Conservation (phyloP, 306 rosid species). For the Cotoneaster glaucophyllus region DNA sequence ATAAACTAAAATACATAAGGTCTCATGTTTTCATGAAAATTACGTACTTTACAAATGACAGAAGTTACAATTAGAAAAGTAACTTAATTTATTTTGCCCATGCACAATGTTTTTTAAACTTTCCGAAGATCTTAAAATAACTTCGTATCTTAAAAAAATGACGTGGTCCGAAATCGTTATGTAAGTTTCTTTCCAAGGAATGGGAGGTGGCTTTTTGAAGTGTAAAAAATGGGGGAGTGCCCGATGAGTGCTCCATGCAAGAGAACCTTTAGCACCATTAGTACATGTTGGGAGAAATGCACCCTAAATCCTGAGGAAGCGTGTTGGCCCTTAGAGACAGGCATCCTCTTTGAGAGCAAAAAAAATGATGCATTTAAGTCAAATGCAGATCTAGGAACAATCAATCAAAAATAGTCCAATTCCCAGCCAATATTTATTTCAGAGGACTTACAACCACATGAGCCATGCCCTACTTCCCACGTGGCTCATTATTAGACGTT, state of each 20-base stretch:
- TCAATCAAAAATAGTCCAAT: conserved; percentile 37
- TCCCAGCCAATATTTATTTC: conserved; percentile 10
- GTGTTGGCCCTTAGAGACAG: conserved; percentile 42
- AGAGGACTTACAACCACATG: neutral
- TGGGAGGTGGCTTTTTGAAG: neutral
- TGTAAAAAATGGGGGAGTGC: neutral
- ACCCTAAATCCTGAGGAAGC: conserved; percentile 40
- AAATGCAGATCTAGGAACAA: conserved; percentile 53
- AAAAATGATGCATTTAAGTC: conserved; percentile 45
- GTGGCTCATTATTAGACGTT: conserved; percentile 1
- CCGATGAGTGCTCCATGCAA: neutral
- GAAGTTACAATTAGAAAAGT: too few relatives aligned
- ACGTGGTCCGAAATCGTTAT: neutral
- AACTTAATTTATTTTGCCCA: neutral
- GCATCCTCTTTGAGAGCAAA: conserved; percentile 31
- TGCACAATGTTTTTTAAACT: neutral
- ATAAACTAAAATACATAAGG: too few relatives aligned
- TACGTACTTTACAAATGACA: too few relatives aligned
- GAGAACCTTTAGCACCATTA: conserved; percentile 3
- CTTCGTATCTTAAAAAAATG: neutral
- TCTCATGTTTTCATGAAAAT: too few relatives aligned
- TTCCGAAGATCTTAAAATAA: neutral
- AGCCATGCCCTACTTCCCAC: neutral
- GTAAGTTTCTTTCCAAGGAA: neutral
- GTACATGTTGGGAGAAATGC: conserved; percentile 21